A percentile compares a stretch with the other conserved stretches of the same genome.
phyloP scores from a whole-genome alignment of 2,329 filamentous ascomycete genomes.

The Pseudocercospora crystallina region DNA sequence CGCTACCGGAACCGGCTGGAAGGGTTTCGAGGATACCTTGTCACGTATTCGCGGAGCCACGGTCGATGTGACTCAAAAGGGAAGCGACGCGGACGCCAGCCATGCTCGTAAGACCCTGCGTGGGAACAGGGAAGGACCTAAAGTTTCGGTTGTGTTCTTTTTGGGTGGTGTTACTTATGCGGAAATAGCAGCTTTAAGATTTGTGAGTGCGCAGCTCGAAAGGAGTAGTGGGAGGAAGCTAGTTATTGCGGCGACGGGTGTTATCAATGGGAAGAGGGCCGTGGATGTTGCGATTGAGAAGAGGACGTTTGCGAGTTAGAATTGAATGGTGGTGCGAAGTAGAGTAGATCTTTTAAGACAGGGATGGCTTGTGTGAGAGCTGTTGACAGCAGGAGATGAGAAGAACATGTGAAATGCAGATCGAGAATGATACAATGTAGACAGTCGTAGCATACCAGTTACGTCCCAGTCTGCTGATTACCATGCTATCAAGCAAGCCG shows the following conservation, averaged over 20 bases:
- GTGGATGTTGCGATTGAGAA: slow-evolving; percentile 63
- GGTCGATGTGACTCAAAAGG: slow-evolving; percentile 89
- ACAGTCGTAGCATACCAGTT: too few species aligned
- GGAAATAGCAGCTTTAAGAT: slow-evolving; percentile 89
- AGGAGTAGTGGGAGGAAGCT: slow-evolving; percentile 70
- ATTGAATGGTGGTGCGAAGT: neutral
- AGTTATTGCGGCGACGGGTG: slow-evolving; percentile 87
- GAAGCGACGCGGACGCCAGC: slow-evolving; percentile 87
- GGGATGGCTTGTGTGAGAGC: neutral
- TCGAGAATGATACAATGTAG: too few species aligned
- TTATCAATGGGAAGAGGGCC: slow-evolving; percentile 85
- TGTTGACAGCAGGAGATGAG: neutral
- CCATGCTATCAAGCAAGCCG: too few species aligned
- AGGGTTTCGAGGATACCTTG: slow-evolving; percentile 87
- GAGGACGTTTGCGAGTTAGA: slow-evolving; percentile 24
- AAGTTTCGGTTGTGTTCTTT: slow-evolving; percentile 95
- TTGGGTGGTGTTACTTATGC: slow-evolving; percentile 95
- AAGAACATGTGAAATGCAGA: too few species aligned
- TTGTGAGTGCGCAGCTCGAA: slow-evolving; percentile 73
- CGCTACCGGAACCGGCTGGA: slow-evolving; percentile 71
- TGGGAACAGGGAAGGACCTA: slow-evolving; percentile 60
- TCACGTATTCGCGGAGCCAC: slow-evolving; percentile 85
- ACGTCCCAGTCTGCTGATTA: too few species aligned
- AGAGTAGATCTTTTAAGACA: too few species aligned
- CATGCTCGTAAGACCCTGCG: slow-evolving; percentile 75